Evolutionary conservation across 2,329 filamentous ascomycete species (phyloP), one percentile per base, ranked within the genome.

Genomic region (Neocucurbitaria cava): DNA sequence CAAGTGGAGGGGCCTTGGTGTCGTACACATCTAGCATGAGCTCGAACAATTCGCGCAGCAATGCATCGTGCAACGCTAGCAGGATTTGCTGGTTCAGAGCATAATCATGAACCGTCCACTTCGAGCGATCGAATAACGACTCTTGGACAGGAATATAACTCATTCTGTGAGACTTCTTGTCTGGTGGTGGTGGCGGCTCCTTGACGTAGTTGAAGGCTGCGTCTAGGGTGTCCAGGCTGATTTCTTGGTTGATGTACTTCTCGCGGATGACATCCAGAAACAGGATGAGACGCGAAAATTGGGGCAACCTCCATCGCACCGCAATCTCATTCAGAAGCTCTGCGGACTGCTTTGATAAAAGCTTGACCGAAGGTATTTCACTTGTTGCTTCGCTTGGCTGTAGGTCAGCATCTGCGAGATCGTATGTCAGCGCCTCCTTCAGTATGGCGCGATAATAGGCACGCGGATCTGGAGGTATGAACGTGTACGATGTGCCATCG

Each of bases 1-100:
- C 91, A 20, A 96, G 87, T 35, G 88, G 87, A 5, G 91, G 92
- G 10, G 92, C 87, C 68, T 96, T 97, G n/a, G 84, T 78, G 59
- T 96, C 92, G 75, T 94, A 99, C 65, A 91, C 94, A 63, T 90
- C 87, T 79, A 94, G 89, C 74, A 97, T 85, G n/a, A 90, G 82
- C 61, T 93, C 88, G 74, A 91, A 97, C 17, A 99, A 83, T 69
- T 98, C 94, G 49, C 93, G 87, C 42, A 97, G 81, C 23, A 98
- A 79, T 9, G 88, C 86, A 66, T 97, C 92, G 68, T 98, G 87
- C 35, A 98, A 78, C 26, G 83, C 85, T 31, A 85, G 83, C 6
- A 99, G 81, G 15, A 90, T 85, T 59, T 90, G 87, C 65, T 91
- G 89, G 77, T 96, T 95, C 23, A 83, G 74, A 11, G 76, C 72